Percentiles rank a stretch among this genome's conserved stretches.
These are phyloP conservation scores for Exophiala spinifera DNA, from an alignment of 2,329 filamentous ascomycete species.

Conservation along the genomic window DNA sequence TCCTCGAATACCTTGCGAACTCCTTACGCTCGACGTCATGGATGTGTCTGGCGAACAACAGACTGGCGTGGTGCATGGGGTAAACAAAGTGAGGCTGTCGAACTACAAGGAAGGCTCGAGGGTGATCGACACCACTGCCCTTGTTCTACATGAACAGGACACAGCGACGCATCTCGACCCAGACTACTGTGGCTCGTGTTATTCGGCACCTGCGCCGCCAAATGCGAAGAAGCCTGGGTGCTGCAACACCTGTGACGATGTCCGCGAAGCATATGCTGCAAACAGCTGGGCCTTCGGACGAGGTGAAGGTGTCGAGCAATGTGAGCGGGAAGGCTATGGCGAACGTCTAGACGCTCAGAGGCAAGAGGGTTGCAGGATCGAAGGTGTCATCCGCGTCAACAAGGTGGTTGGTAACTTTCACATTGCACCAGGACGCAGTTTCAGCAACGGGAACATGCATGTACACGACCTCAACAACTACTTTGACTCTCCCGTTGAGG, in stretches of 20 bases:
- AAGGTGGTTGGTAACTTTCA: slow-evolving; percentile 99
- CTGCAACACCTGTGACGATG: slow-evolving; percentile 96
- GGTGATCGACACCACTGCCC: slow-evolving; percentile 66
- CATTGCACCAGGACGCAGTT: slow-evolving; percentile 90
- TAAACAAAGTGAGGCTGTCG: slow-evolving; percentile 82
- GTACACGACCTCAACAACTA: slow-evolving; percentile 97
- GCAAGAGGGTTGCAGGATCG: slow-evolving; percentile 88
- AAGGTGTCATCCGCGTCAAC: slow-evolving; percentile 89
- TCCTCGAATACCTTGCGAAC: slow-evolving; percentile 87
- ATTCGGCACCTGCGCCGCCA: slow-evolving; percentile 72
- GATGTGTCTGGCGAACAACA: slow-evolving; percentile 97
- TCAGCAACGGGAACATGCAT: slow-evolving; percentile 95
- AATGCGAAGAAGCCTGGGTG: slow-evolving; percentile 78
- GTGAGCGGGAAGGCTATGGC: slow-evolving; percentile 87
- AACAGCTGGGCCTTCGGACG: slow-evolving; percentile 91
- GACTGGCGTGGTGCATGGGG: slow-evolving; percentile 85
- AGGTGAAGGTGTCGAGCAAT: slow-evolving; percentile 92
- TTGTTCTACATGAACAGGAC: slow-evolving; percentile 67
- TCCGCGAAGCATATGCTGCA: slow-evolving; percentile 86
- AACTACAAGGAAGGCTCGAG: slow-evolving; percentile 70
- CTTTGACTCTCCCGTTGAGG: slow-evolving; percentile 67
- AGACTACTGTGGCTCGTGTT: slow-evolving; percentile 89
- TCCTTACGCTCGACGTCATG: slow-evolving; percentile 97
- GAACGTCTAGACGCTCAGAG: slow-evolving; percentile 85
- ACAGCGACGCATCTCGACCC: slow-evolving; percentile 80